phyloP scores from a whole-genome alignment of 1,284 basidiomycete genomes.

The Tilletiaria anomala region DNA sequence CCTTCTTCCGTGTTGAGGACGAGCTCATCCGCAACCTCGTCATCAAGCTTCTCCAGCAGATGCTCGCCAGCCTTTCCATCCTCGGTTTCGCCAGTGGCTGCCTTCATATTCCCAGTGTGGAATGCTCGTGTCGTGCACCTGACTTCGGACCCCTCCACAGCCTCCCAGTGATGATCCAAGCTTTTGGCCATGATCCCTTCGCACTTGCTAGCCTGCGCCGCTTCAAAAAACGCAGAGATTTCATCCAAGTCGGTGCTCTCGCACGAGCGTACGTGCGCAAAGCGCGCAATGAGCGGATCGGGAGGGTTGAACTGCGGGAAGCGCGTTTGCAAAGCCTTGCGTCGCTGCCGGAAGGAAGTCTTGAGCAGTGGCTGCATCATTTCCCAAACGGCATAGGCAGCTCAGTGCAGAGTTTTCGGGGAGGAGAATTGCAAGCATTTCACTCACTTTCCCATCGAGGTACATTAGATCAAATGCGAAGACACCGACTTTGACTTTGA shows the following conservation, averaged over 20 bases:
- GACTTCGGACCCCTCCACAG: too few species aligned
- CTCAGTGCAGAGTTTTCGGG: background rate
- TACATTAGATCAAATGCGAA: constrained; percentile 34
- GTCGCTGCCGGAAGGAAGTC: constrained; percentile 57
- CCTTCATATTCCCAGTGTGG: too few species aligned
- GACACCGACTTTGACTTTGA: constrained; percentile 35
- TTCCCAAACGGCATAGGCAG: background rate
- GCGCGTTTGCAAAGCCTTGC: constrained; percentile 50
- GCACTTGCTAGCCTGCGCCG: constrained; percentile 63
- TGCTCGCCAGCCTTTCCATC: too few species aligned
- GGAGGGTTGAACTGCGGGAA: constrained; percentile 39
- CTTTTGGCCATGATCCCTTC: constrained; percentile 93
- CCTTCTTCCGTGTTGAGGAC: constrained; percentile 1
- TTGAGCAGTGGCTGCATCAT: constrained; percentile 52
- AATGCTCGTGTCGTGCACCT: too few species aligned
- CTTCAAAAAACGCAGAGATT: constrained; percentile 63
- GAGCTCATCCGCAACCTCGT: constrained; percentile 23
- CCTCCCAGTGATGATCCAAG: constrained; percentile 36
- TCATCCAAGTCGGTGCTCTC: constrained; percentile 54
- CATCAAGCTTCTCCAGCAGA: constrained; percentile 19
- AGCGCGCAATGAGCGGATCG: constrained; percentile 49
- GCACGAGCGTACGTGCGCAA: constrained; percentile 62
- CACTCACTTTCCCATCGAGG: constrained; percentile 40
- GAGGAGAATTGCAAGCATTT: constrained; percentile 1
- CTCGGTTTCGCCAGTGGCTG: too few species aligned